Base-by-base conservation (phyloP, 2,329 filamentous ascomycete genomes). In the Botryotinia narcissicola region DNA sequence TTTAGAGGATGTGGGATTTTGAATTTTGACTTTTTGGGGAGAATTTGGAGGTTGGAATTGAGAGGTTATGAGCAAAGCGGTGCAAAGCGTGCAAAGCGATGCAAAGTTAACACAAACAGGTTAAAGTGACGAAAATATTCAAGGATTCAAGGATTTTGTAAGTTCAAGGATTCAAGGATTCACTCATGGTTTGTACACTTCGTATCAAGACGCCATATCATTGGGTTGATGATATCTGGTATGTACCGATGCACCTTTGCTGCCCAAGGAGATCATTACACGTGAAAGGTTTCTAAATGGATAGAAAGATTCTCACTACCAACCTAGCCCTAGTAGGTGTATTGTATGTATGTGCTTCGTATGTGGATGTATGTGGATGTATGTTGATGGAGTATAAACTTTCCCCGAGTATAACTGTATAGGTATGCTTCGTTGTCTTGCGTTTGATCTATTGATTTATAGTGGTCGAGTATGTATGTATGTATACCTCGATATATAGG, bases 131-230 rank as follows among this genome's bases (percentile, higher is more conserved):
- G 35, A 54, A 67, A 22, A 29, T n/a, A n/a, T 64, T 25, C 40
- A 46, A 64, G 62, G 46, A 54, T 67, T 51, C 44, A 35, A 48
- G 46, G 46, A 48, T 48, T 48, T 48, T 22, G 20, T 10, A 12
- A 9, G 6, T 64, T 46, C 61, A 44, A 48, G 42, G 62, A 35
- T 67, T 67, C 63, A 37, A 67, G 63, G 46, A 54, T 67, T 67
- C 46, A 37, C 42, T 51, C 44, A 29, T 37, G 20, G 7, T 66
- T 37, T 48, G 51, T 29, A n/a, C 3, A 18, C 32, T 37, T n/a
- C 29, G 48, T 46, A 25, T 25, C 12, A 40, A 32, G 29, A 37
- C 22, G 32, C 20, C 18, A 48, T 37, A 51, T 67, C 29, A 67
- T 67, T 67, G 63, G 63, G 63, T 46, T n/a, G 35, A 7, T 3